A percentile compares a stretch with the other conserved stretches of the same genome.
Conservation (phyloP, 2,329 filamentous ascomycete genomes). For the Pseudopithomyces maydicus region DNA sequence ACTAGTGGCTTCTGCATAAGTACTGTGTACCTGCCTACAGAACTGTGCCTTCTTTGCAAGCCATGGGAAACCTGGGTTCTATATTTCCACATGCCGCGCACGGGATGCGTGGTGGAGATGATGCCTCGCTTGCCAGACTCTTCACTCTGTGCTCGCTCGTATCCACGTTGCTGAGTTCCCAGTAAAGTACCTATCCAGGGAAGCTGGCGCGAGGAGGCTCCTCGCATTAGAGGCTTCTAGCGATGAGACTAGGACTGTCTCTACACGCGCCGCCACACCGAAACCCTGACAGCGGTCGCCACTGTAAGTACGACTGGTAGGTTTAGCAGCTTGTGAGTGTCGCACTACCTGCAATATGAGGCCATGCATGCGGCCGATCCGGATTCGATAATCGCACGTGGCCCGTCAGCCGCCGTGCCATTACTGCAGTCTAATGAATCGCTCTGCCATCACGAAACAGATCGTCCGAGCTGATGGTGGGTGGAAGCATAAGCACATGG, state of each 20-base stretch:
- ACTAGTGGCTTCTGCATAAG: neutral
- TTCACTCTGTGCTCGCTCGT: neutral
- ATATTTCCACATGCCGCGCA: neutral
- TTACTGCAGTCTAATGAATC: no score
- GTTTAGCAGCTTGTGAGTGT: conserved; percentile 1
- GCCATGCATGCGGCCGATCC: neutral
- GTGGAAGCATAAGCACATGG: no score
- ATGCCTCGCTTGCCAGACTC: neutral
- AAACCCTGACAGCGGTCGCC: conserved; percentile 1
- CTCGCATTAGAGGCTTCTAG: neutral
- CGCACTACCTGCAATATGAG: conserved; percentile 1
- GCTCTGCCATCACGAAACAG: no score
- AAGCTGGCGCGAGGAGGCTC: neutral
- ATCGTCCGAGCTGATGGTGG: no score
- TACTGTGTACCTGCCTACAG: no score
- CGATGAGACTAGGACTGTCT: neutral
- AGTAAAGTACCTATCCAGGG: neutral
- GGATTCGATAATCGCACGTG: no score
- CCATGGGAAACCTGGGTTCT: neutral
- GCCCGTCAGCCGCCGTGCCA: no score
- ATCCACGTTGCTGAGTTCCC: neutral
- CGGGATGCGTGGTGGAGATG: neutral
- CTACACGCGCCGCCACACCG: neutral
- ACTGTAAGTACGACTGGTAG: neutral
- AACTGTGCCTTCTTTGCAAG: no score